Evolutionary conservation across 1,284 basidiomycete genomes (phyloP), one percentile per base, ranked within the genome.

Genomic region (Leccinum griseonigrum): DNA sequence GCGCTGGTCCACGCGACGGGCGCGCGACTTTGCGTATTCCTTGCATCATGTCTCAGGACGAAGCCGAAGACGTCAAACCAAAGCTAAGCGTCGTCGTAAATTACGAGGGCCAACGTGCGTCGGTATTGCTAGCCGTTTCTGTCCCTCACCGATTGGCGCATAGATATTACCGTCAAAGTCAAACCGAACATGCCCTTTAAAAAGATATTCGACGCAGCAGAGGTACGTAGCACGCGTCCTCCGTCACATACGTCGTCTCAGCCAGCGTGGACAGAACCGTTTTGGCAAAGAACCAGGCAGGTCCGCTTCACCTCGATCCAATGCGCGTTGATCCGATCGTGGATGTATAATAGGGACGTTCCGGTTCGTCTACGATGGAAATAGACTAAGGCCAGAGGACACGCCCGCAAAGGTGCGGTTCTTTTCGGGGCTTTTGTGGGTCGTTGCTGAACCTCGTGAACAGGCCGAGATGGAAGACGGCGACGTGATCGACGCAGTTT

Each of bases 141-240:
- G 55, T 43, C 40, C 7, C 62, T 60, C 46, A 51, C 31, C 18
- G 16, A n/a, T 13, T 14, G 36, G 56, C n/a, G 16, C 11, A 14
- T 67, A 88, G 85, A 77, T 13, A 81, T 86, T n/a, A 85, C 84
- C 6, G 81, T 89, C 1, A 88, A 88, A 69, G 86, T 88, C 8
- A 87, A 85, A 65, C 64, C 79, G 1, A 83, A 81, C 22, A 88
- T 83, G 76, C 76, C 78, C n/a, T 86, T 90, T 67, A 72, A 76
- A 54, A 89, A 88, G 72, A 83, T 89, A 16, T 87, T 89, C 64
- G 79, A 84, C 16, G 86, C 85, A 16, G 82, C 85, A 3, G 85
- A 86, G 78, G 87, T 87, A 66, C 50, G 81, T 66, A 4, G 4
- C n/a, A n/a, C 70, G n/a, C n/a, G 51, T 29, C n/a, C 54, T 38